Evolutionary conservation across 164 flowering plant genomes (phyloP).

Genomic region (Akebia trifoliata): DNA sequence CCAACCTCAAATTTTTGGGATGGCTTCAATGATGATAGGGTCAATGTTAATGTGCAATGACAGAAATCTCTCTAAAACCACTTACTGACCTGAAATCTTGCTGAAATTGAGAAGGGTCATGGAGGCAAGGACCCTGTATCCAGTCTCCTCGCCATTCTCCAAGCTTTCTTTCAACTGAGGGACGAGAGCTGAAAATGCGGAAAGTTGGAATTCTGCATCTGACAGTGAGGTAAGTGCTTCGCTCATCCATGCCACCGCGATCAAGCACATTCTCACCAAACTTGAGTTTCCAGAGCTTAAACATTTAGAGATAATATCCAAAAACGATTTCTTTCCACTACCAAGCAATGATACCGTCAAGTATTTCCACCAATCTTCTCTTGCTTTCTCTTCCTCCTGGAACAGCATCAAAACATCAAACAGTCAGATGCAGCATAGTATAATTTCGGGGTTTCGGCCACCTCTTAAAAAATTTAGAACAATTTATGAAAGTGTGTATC

Average conservation of each 20-base stretch:
- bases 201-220: slow-evolving; percentile 13
- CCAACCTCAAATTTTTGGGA: too few species aligned
- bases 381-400: neutral
- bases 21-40: neutral
- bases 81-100: neutral
- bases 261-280: neutral
- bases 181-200: neutral
- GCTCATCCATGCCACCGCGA: neutral
- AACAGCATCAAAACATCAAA: slow-evolving; percentile 1
- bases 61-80: neutral
- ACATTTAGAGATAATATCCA: slow-evolving; percentile 7
- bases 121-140: slow-evolving; percentile 38
- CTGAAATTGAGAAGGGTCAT: neutral
- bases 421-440: too few species aligned
- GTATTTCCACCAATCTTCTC: slow-evolving; percentile 4
- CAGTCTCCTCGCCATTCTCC: slow-evolving; percentile 12
- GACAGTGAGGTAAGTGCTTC: neutral
- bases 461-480: too few species aligned
- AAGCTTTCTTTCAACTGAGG: neutral
- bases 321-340: neutral
- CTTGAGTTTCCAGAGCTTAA: neutral
- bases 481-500: too few species aligned
- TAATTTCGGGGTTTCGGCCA: too few species aligned
- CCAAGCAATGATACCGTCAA: slow-evolving; percentile 19
- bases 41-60: neutral